Evolutionary conservation across 2,329 filamentous ascomycete genomes (phyloP), one percentile per base, ranked within the genome.

Genomic region (Colletotrichum australisinense): DNA sequence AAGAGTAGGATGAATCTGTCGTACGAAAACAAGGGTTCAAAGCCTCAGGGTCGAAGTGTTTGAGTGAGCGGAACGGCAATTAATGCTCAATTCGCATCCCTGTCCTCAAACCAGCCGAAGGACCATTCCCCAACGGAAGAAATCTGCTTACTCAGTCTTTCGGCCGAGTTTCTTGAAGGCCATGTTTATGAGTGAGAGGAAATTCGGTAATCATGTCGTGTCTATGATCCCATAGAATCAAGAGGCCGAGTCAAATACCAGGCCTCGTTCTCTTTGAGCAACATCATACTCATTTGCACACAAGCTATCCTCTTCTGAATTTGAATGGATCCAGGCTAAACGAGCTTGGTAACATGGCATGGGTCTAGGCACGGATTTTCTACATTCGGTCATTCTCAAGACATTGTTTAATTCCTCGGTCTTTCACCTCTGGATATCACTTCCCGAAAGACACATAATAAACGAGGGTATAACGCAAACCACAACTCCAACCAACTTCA

Each of bases 381-480:
- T 9, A 49, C 42, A n/a, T 9, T 19, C 42, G 11, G 7, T 49
- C 42, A n/a, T 49, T n/a, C 42, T n/a, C 4, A n/a, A 49, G 42
- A 46, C 16, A 4, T 49, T n/a, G 19, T 49, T n/a, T 6, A 8
- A 19, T n/a, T 53, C 2, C 38, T 62, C 6, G 22, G 19, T 30
- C 16, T 38, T 16, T 14, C 38, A 5, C 24, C 12, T 32, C n/a
- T 57, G 52, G 32, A 57, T 56, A 42, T 56, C 32, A 14, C 22
- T 42, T 42, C 24, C 22, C 16, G 22, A 6, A 14, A 26, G 4
- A 55, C 52, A 53, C 9, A 65, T n/a, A n/a, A 30, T 14, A 46
- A 65, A 65, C 32, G 63, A 65, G 52, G 63, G 63, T 65, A 65
- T 65, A 30, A 22, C 32, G 52, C 52, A 28, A 24, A 16, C 32